Evolutionary conservation across 805 yeast species (phyloP).

Genomic region (Hemisphaericaspora nanyangensis): DNA sequence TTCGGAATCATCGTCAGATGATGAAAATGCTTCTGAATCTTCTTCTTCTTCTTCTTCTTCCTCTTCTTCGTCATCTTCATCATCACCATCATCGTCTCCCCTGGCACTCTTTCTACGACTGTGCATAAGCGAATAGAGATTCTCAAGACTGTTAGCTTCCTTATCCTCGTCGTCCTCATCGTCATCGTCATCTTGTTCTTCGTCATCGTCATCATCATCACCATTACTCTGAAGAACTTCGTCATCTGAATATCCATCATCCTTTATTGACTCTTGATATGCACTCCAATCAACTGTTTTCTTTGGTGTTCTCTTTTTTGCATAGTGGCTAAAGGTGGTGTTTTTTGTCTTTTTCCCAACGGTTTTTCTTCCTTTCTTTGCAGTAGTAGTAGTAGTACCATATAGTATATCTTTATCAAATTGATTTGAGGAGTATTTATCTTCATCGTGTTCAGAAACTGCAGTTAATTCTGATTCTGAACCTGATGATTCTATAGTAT

Average conservation of each 20-base stretch:
- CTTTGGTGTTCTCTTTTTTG: conserved; percentile 20
- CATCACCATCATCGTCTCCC: conserved; percentile 9
- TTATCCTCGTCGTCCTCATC: conserved; percentile 9
- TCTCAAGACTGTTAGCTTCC: conserved; percentile 14
- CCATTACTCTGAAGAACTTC: conserved; percentile 10
- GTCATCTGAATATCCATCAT: conserved; percentile 15
- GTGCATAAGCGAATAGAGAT: conserved; percentile 21
- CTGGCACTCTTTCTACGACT: conserved; percentile 7
- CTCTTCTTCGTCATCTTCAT: conserved; percentile 9
- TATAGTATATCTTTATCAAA: background rate
- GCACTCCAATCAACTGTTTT: conserved; percentile 18
- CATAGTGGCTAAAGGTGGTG: conserved; percentile 6
- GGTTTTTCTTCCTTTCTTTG: conserved; percentile 10
- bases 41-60: conserved; percentile 17
- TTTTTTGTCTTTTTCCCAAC: conserved; percentile 7
- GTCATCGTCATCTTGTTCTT: conserved; percentile 10
- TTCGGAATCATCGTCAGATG: conserved; percentile 55
- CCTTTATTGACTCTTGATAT: conserved; percentile 12
- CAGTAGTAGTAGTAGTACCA: background rate
- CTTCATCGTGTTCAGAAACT: conserved; percentile 24
- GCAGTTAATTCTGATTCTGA: conserved; percentile 39
- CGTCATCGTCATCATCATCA: conserved; percentile 13
- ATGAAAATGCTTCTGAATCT: conserved; percentile 23
- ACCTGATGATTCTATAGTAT: conserved; percentile 2
- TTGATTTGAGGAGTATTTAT: background rate